Conservation (phyloP, 2,329 filamentous ascomycete species). For the Cladosporium colombiae region DNA sequence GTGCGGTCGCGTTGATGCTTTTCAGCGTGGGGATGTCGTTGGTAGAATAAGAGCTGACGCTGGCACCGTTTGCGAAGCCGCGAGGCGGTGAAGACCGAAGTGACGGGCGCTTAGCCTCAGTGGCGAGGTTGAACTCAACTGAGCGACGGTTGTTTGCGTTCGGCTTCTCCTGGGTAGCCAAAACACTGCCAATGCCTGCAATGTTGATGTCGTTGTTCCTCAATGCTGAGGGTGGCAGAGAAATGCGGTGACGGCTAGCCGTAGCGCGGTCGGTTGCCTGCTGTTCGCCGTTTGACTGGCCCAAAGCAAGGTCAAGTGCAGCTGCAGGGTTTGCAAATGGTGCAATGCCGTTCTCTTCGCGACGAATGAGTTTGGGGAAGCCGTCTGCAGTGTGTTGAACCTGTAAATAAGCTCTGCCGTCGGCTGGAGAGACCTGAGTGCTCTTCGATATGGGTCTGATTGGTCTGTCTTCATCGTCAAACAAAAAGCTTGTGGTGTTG, state of each 20-base stretch:
- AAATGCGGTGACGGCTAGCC: conserved; percentile 46
- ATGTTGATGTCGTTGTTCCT: conserved; percentile 36
- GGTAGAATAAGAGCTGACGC: conserved; percentile 82
- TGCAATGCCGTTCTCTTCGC: conserved; percentile 60
- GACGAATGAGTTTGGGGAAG: conserved; percentile 80
- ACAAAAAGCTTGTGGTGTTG: conserved; percentile 81
- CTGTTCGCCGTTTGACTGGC: conserved; percentile 61
- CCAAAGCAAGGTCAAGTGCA: conserved; percentile 75
- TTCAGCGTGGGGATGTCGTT: conserved; percentile 88
- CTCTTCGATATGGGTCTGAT: conserved; percentile 17
- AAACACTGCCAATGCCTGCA: conserved; percentile 41
- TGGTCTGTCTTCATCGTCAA: conserved; percentile 69
- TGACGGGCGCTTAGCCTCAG: conserved; percentile 48
- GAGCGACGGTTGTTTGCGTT: conserved; percentile 48
- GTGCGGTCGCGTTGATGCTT: conserved; percentile 52
- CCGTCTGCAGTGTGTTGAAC: conserved; percentile 76
- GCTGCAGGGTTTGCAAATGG: conserved; percentile 74
- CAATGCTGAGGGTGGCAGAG: conserved; percentile 39
- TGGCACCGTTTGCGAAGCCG: conserved; percentile 58
- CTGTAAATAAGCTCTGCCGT: conserved; percentile 69
- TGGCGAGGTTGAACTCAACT: conserved; percentile 48
- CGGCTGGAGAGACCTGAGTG: conserved; percentile 56
- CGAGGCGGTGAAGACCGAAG: conserved; percentile 61
- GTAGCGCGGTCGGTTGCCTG: conserved; percentile 64
- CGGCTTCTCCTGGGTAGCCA: conserved; percentile 44